Percentiles rank a stretch among this genome's conserved stretches.
phyloP scores from a whole-genome alignment of 2,329 filamentous ascomycete species.

The Penicillium sp. region DNA sequence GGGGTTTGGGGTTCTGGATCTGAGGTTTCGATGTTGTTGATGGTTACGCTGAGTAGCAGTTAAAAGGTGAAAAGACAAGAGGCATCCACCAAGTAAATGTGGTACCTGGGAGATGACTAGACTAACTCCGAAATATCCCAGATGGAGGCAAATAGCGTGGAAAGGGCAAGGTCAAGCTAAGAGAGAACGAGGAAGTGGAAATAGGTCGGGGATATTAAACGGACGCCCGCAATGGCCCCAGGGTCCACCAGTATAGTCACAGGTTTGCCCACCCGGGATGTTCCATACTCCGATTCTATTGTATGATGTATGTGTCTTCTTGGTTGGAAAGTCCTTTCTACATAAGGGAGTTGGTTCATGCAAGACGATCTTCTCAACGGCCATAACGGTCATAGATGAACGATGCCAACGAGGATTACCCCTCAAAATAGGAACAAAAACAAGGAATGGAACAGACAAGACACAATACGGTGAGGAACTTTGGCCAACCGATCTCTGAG shows the following conservation, averaged over 20 bases:
- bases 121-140: slow-evolving; percentile 18
- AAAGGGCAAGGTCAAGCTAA: slow-evolving; percentile 19
- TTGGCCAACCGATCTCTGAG: neutral
- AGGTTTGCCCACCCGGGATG: slow-evolving; percentile 7
- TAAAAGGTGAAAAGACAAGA: slow-evolving; percentile 1
- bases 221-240: slow-evolving; percentile 14
- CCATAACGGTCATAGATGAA: slow-evolving; percentile 9
- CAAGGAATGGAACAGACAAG: neutral
- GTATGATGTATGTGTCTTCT: neutral
- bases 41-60: slow-evolving; percentile 22
- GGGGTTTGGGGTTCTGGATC: slow-evolving; percentile 3
- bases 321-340: neutral
- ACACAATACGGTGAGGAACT: neutral
- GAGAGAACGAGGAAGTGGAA: slow-evolving; percentile 27
- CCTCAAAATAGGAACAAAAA: neutral
- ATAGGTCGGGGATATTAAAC: slow-evolving; percentile 28
- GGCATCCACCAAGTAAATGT: slow-evolving; percentile 12
- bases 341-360: neutral
- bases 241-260: slow-evolving; percentile 20
- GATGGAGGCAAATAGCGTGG: slow-evolving; percentile 11
- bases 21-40: slow-evolving; percentile 17
- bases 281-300: neutral
- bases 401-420: neutral
- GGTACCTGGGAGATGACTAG: slow-evolving; percentile 14
- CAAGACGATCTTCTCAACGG: slow-evolving; percentile 16